phyloP scores from a whole-genome alignment of 2,329 filamentous ascomycete species.

The Teratosphaeriaceae sp. region DNA sequence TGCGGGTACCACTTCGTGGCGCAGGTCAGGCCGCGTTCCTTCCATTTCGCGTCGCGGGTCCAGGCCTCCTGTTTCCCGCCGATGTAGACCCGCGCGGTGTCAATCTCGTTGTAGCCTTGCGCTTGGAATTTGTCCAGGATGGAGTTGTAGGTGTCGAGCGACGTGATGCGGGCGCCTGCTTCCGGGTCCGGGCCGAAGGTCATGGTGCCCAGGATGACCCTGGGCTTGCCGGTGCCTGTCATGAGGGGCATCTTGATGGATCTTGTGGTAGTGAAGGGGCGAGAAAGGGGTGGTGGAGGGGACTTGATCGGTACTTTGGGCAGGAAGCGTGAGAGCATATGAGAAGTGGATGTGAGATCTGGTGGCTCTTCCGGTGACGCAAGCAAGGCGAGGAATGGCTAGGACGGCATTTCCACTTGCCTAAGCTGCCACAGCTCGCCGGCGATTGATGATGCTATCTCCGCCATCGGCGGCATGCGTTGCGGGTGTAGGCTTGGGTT shows the following conservation, averaged over 20 bases:
- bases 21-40: conserved; percentile 20
- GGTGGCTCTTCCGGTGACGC: neutral
- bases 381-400: neutral
- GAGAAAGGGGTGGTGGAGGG: neutral
- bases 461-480: neutral
- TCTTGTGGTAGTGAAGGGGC: neutral
- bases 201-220: conserved; percentile 46
- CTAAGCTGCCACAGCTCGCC: neutral
- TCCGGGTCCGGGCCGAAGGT: neutral
- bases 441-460: neutral
- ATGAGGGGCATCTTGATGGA: conserved; percentile 34
- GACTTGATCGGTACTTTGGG: no score
- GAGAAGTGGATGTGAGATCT: neutral
- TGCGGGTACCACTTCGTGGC: conserved; percentile 26
- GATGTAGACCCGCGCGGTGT: conserved; percentile 24
- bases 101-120: conserved; percentile 26
- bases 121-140: conserved; percentile 25
- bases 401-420: neutral
- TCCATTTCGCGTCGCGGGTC: conserved; percentile 23
- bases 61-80: conserved; percentile 21
- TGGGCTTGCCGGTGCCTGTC: conserved; percentile 49
- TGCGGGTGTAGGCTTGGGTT: no score
- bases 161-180: conserved; percentile 21
- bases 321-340: neutral
- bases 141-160: conserved; percentile 12